phyloP scores from a whole-genome alignment of 371 early-diverging fungal species.

The Dichotomocladium elegans region DNA sequence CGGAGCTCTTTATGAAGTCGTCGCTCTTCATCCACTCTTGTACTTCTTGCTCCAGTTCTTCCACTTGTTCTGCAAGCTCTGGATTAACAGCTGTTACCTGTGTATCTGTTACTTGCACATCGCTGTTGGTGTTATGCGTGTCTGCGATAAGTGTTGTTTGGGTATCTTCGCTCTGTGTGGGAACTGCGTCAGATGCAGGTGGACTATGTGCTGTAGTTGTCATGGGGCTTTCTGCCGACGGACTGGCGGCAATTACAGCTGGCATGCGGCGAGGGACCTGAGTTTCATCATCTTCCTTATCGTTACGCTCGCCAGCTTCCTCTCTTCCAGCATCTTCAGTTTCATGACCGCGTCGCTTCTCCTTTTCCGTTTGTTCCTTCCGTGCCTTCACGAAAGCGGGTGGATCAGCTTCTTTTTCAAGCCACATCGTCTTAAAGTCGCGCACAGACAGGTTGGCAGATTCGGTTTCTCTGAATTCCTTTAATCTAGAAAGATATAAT shows the following conservation, averaged over 20 bases:
- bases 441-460: slow-evolving; percentile 82
- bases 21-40: slow-evolving; percentile 31
- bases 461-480: slow-evolving; percentile 89
- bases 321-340: slow-evolving; percentile 7
- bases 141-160: slow-evolving; percentile 3
- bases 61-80: slow-evolving; percentile 16
- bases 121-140: background rate
- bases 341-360: slow-evolving; percentile 14
- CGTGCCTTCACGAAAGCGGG: slow-evolving; percentile 76
- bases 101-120: too few relatives aligned
- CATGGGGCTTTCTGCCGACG: background rate
- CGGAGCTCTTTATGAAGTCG: slow-evolving; percentile 21
- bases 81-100: slow-evolving; percentile 7
- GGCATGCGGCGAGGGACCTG: background rate
- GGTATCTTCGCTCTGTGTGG: slow-evolving; percentile 2
- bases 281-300: background rate
- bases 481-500: slow-evolving; percentile 46
- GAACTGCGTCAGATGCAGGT: background rate
- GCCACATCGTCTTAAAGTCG: slow-evolving; percentile 89
- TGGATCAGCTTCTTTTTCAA: slow-evolving; percentile 88
- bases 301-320: slow-evolving; percentile 13
- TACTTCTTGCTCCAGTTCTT: slow-evolving; percentile 42
- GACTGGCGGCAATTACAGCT: slow-evolving; percentile 3
- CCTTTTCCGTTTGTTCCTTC: slow-evolving; percentile 21
- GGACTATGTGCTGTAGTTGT: slow-evolving; percentile 2